Evolutionary conservation across 257 asterid species (phyloP).

Genomic region (Nicotiana tomentosiformis): DNA sequence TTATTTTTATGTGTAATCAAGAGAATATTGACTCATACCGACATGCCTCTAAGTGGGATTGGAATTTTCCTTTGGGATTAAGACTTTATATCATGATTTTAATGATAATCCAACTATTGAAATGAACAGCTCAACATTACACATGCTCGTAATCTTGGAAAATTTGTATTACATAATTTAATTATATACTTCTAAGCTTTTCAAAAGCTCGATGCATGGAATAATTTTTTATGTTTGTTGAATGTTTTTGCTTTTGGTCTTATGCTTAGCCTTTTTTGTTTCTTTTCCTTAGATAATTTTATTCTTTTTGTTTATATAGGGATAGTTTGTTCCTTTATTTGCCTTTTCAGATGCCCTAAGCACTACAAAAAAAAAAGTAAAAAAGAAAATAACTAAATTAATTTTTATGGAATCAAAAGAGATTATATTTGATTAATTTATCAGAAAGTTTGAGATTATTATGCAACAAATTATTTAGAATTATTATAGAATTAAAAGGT

Average conservation of each 20-base stretch:
- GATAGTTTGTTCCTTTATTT: not conserved
- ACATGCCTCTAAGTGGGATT: not conserved
- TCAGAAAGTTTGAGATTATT: not conserved
- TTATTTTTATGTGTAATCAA: not conserved
- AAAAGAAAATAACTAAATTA: not conserved
- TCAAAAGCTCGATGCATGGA: not conserved
- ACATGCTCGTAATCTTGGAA: not conserved
- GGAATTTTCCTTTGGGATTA: not conserved
- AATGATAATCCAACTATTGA: not conserved
- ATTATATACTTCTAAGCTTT: not conserved
- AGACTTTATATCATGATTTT: not conserved
- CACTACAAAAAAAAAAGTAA: not conserved
- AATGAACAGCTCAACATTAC: slow-evolving; percentile 2
- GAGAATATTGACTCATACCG: not conserved
- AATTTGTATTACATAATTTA: not conserved
- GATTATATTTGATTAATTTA: not conserved
- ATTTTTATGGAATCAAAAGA: not conserved
- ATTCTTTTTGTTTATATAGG: not conserved
- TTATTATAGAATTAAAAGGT: not conserved
- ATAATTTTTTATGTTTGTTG: not conserved
- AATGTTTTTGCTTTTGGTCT: not conserved
- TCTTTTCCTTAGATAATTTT: not conserved
- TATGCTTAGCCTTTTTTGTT: not conserved
- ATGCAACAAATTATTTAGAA: no score
- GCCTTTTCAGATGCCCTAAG: not conserved